Percentiles rank a stretch among this genome's conserved stretches.
phyloP scores from a whole-genome alignment of 179 eudicot genomes.

The Sideroxylon spinosum region DNA sequence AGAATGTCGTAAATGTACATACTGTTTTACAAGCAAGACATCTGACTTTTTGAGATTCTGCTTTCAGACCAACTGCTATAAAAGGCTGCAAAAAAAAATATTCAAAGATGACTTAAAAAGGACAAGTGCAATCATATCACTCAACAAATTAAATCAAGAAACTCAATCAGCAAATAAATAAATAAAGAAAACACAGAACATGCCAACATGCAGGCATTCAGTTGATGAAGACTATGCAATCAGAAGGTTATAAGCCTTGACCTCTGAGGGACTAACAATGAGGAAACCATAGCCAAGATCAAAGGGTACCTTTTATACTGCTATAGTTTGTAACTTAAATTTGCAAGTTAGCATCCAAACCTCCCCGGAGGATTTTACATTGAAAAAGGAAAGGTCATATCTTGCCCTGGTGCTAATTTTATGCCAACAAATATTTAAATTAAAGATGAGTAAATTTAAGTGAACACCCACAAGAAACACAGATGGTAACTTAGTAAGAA shows the following conservation, averaged over 20 bases:
- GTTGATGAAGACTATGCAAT: background rate
- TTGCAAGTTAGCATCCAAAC: too few relatives aligned
- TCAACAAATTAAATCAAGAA: constrained; percentile 4
- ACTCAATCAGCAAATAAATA: background rate
- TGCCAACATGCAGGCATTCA: background rate
- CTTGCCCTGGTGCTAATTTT: too few relatives aligned
- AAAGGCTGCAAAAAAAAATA: constrained; percentile 52
- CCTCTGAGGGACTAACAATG: background rate
- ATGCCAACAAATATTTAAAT: too few relatives aligned
- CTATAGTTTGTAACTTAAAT: too few relatives aligned
- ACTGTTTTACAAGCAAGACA: constrained; percentile 75
- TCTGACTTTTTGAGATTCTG: constrained; percentile 73
- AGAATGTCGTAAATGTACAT: constrained; percentile 24
- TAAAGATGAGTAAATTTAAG: too few relatives aligned
- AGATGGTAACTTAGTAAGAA: too few relatives aligned
- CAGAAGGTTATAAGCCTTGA: background rate
- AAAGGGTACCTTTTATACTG: too few relatives aligned
- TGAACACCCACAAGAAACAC: too few relatives aligned
- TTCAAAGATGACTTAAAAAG: constrained; percentile 2
- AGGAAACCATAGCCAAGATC: too few relatives aligned
- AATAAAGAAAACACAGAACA: constrained; percentile 2
- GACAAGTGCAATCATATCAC: constrained; percentile 3
- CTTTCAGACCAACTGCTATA: constrained; percentile 70
- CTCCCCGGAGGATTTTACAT: too few relatives aligned
- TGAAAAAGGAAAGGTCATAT: too few relatives aligned